Base-by-base conservation (phyloP, 495 filamentous ascomycete species). In the Tetracladium marchalianum region DNA sequence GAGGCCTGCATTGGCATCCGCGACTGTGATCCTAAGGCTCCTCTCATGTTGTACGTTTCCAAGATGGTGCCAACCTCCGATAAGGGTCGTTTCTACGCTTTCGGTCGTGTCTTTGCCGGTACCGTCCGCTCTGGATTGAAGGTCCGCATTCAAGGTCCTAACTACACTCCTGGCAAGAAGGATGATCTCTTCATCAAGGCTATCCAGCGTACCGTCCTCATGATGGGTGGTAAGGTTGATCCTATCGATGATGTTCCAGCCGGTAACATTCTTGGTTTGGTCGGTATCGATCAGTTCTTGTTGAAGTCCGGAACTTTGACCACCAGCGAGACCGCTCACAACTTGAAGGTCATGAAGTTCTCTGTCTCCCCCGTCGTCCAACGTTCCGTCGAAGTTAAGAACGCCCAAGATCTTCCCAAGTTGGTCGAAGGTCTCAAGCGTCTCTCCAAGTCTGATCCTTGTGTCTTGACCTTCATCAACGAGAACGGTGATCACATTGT, bases 291-390 rank as follows among this genome's bases (percentile, higher is more conserved):
- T 67, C 92, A 99, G 78, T 99, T 99, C 85, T 75, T 99, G 72
- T 87, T 99, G 78, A 99, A 99, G 82, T 97, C 92, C 63, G 92
- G 92, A 80, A 99, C 92, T 56, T 82, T 99, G 54, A 94, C 89
- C 68, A 99, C 93, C 63, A 81, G 80, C 61, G 92, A 99, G 52
- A 90, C 90, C 50, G 92, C 92, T 59, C 92, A 99, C 84, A 99
- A 99, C 80, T 71, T 99, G 56, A 99, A 97, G 82, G 92, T 99
- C 71, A 99, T 99, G 92, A 95, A 94, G 75, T 99, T 99, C 85
- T 99, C 92, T 60, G 92, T 99, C 64, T 97, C 92, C 35, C 92
- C 92, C 64, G 92, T 99, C 70, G 93, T 99, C 56, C 92, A 81
- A 71, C 90, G 92, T 55, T 95, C 93, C 67, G 92, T 99, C 57